Evolutionary conservation across 345 rosid genomes (phyloP).

Genomic region (Lepidium africanum): DNA sequence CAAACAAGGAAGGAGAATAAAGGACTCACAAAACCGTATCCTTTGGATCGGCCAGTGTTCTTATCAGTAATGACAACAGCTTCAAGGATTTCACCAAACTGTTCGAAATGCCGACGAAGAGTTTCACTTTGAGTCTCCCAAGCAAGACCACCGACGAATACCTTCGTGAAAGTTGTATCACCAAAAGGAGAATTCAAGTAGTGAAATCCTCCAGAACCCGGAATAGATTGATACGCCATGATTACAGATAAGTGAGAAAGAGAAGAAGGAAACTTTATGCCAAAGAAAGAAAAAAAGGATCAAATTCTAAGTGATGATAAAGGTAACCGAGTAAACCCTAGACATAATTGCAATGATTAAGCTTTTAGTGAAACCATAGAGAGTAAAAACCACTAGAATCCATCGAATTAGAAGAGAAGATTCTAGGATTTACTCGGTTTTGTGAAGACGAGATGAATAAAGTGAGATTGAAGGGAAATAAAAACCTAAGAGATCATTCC

Average conservation of each 20-base stretch:
- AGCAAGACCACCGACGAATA: constrained; percentile 88
- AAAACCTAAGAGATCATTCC: constrained; percentile 24
- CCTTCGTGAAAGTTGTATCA: constrained; percentile 79
- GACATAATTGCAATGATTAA: constrained; percentile 7
- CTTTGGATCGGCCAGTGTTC: constrained; percentile 94
- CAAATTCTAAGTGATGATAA: not conserved
- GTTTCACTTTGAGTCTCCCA: constrained; percentile 92
- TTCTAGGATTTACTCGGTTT: constrained; percentile 26
- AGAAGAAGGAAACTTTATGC: constrained; percentile 23
- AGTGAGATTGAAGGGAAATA: not conserved
- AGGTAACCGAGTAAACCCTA: constrained; percentile 31
- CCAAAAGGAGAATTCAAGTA: constrained; percentile 84
- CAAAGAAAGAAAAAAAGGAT: not conserved
- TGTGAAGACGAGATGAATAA: not conserved
- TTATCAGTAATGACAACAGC: constrained; percentile 93
- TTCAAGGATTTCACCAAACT: constrained; percentile 83
- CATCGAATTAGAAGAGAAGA: not conserved
- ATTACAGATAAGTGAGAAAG: not conserved
- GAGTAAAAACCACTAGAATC: not conserved
- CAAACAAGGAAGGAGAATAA: not conserved
- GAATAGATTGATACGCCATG: constrained; percentile 59
- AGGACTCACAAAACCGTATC: constrained; percentile 95
- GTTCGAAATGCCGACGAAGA: constrained; percentile 74
- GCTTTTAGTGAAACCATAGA: not conserved
- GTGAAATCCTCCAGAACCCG: constrained; percentile 60